Conservation (phyloP, 495 filamentous ascomycete genomes). For the Penicillium canescens region DNA sequence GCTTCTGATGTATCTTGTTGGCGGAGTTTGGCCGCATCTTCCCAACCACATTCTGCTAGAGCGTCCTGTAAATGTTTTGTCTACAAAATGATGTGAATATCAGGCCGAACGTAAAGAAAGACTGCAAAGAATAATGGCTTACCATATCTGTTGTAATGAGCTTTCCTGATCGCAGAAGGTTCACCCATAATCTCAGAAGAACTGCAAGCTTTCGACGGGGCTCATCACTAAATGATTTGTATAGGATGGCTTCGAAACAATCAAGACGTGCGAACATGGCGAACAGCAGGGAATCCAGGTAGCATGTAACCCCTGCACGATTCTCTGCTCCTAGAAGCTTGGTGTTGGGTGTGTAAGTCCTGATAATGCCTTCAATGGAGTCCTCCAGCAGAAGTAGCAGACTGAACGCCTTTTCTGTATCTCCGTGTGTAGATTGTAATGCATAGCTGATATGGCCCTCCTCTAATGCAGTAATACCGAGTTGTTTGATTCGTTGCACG, state of each 20-base stretch:
- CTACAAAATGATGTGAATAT: conserved; percentile 46
- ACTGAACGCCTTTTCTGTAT: conserved; percentile 73
- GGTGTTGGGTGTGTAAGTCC: conserved; percentile 65
- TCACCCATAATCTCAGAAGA: conserved; percentile 86
- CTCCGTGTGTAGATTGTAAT: conserved; percentile 61
- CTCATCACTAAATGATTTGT: conserved; percentile 64
- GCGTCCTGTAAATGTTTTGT: conserved; percentile 80
- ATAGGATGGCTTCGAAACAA: conserved; percentile 89
- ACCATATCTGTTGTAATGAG: conserved; percentile 87
- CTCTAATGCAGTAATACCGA: conserved; percentile 38
- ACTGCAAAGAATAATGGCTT: conserved; percentile 25
- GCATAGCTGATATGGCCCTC: conserved; percentile 66
- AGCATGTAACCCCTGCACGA: conserved; percentile 83
- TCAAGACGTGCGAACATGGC: conserved; percentile 92
- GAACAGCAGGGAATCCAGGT: conserved; percentile 87
- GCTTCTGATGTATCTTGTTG: conserved; percentile 97
- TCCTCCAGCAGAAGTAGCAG: conserved; percentile 74
- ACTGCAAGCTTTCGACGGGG: conserved; percentile 69
- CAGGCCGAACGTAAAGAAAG: background rate
- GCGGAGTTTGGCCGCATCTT: conserved; percentile 68
- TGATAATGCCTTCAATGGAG: conserved; percentile 78
- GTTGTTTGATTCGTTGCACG: conserved; percentile 30
- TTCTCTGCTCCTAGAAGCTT: conserved; percentile 87
- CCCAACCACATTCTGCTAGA: conserved; percentile 87
- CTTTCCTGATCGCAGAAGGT: conserved; percentile 80